phyloP scores from a whole-genome alignment of 2,329 filamentous ascomycete species.

The Fusarium denticulatum region DNA sequence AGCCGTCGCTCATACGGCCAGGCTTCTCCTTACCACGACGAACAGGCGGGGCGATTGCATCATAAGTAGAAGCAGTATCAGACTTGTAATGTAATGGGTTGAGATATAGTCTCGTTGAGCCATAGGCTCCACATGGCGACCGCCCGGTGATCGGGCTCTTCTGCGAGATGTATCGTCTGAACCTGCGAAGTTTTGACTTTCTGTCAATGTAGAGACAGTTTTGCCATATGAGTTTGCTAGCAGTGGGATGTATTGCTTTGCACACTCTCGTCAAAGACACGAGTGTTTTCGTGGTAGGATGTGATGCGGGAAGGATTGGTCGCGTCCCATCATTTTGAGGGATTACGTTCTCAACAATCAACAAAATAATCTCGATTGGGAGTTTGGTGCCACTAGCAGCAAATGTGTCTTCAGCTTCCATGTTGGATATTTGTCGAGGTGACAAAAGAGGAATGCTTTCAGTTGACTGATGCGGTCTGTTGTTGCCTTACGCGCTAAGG shows the following conservation, averaged over 20 bases:
- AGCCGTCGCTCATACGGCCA: neutral
- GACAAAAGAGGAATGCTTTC: neutral
- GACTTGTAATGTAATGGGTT: neutral
- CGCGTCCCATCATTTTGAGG: neutral
- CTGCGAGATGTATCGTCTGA: neutral
- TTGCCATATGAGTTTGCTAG: slow-evolving; percentile 11
- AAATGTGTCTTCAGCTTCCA: neutral
- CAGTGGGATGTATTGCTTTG: neutral
- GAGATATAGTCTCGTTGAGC: slow-evolving; percentile 1
- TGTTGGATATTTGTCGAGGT: neutral
- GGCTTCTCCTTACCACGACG: neutral
- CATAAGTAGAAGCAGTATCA: neutral
- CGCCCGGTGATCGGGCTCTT: neutral
- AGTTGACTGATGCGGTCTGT: neutral
- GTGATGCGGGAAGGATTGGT: slow-evolving; percentile 6
- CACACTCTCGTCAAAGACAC: slow-evolving; percentile 20
- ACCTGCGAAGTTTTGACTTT: neutral
- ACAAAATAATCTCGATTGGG: slow-evolving; percentile 19
- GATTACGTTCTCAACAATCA: slow-evolving; percentile 15
- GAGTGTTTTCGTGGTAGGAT: slow-evolving; percentile 9
- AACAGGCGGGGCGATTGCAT: fast-evolving
- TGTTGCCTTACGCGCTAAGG: neutral
- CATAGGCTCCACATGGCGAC: neutral
- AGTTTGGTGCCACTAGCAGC: fast-evolving
- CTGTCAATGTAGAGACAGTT: slow-evolving; percentile 26